phyloP scores from a whole-genome alignment of 805 yeast genomes.

The Lipomyces sp. region DNA sequence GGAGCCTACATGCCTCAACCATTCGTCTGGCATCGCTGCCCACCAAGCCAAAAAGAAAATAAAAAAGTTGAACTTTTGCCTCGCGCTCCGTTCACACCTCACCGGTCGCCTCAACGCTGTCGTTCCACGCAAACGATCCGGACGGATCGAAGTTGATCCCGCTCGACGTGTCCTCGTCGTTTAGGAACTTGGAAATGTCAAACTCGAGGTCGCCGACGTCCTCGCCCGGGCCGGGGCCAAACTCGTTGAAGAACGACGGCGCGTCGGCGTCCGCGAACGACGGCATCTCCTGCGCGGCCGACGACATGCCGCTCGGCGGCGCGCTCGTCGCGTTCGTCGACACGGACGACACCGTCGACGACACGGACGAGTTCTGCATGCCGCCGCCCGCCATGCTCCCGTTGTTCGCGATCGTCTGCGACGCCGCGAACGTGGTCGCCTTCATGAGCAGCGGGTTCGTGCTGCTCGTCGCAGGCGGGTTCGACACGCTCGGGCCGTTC shows the following conservation, averaged over 20 bases:
- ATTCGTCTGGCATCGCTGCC: not conserved
- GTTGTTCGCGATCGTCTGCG: slow-evolving; percentile 16
- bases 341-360: slow-evolving; percentile 1
- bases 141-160: slow-evolving; percentile 26
- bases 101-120: slow-evolving; percentile 31
- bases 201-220: slow-evolving; percentile 26
- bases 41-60: not conserved
- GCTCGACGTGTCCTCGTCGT: slow-evolving; percentile 25
- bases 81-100: too few relatives aligned
- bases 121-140: slow-evolving; percentile 27
- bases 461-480: not conserved
- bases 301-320: not conserved
- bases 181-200: slow-evolving; percentile 28
- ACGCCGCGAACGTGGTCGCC: slow-evolving; percentile 20
- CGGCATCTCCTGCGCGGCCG: slow-evolving; percentile 4
- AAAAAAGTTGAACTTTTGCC: not conserved
- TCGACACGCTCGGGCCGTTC: not conserved
- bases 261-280: slow-evolving; percentile 22
- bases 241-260: slow-evolving; percentile 23
- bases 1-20: too few relatives aligned
- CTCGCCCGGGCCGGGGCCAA: slow-evolving; percentile 19
- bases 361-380: not conserved
- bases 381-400: not conserved
- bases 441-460: slow-evolving; percentile 18
- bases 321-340: not conserved